Base-by-base conservation (phyloP, 139 green algal species). In the Pseudopediastrum boryanum region DNA sequence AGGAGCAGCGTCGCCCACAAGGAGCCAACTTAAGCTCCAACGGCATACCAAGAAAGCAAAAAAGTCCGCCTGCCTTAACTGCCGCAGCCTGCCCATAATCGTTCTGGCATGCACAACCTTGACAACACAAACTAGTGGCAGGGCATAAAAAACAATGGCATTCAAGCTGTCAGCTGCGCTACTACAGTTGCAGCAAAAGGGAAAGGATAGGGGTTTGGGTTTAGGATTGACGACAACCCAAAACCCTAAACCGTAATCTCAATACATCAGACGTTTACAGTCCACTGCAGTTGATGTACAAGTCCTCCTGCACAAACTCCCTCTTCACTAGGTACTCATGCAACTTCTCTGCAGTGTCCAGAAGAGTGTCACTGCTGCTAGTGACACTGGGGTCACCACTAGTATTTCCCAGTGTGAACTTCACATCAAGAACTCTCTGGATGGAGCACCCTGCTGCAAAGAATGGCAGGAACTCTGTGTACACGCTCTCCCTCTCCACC, bases 101-200 rank as follows among this genome's bases (percentile, higher is more conserved):
- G n/a, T n/a, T n/a, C n/a, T n/a, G n/a, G n/a, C n/a, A n/a, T n/a
- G n/a, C n/a, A n/a, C n/a, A n/a, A n/a, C n/a, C n/a, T n/a, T n/a
- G n/a, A n/a, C n/a, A n/a, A n/a, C n/a, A n/a, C n/a, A n/a, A n/a
- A n/a, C n/a, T n/a, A n/a, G n/a, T n/a, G n/a, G n/a, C n/a, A n/a
- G n/a, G n/a, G n/a, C n/a, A n/a, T n/a, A n/a, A n/a, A n/a, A n/a
- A n/a, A n/a, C n/a, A n/a, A n/a, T n/a, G n/a, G n/a, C n/a, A n/a
- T n/a, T n/a, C n/a, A n/a, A n/a, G n/a, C n/a, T n/a, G n/a, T n/a
- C n/a, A n/a, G n/a, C n/a, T n/a, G n/a, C n/a, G n/a, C n/a, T n/a
- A n/a, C n/a, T n/a, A n/a, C 48, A 58, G 48, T 58, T 58, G 48
- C 48, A 58, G 48, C 48, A 58, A 58, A 16, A n/a, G n/a, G n/a